Conservation (phyloP, 2,329 filamentous ascomycete species). For the Fusarium multiceps region DNA sequence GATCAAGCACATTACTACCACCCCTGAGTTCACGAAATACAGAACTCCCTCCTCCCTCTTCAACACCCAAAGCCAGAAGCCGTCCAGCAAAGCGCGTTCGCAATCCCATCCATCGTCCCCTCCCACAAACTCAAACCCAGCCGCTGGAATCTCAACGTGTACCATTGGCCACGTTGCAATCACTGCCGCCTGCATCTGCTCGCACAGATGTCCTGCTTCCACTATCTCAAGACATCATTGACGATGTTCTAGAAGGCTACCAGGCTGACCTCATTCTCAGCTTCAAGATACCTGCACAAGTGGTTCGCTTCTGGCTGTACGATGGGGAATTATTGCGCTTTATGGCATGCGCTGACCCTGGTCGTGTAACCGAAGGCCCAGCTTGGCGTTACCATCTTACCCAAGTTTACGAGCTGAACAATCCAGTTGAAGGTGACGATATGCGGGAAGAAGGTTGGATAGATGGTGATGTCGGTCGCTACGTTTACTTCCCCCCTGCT, state of each 20-base stretch:
- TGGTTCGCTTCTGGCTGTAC: slow-evolving; percentile 73
- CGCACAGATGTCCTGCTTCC: slow-evolving; percentile 67
- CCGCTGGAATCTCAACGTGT: slow-evolving; percentile 61
- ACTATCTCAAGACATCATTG: slow-evolving; percentile 59
- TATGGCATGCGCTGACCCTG: slow-evolving; percentile 65
- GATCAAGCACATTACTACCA: slow-evolving; percentile 19
- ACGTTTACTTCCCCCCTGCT: slow-evolving; percentile 66
- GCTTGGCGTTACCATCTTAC: slow-evolving; percentile 46
- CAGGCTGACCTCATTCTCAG: slow-evolving; percentile 67
- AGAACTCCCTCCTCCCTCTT: slow-evolving; percentile 27
- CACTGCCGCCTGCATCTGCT: slow-evolving; percentile 60
- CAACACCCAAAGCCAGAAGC: slow-evolving; percentile 23
- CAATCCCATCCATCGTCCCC: slow-evolving; percentile 45
- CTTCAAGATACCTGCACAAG: slow-evolving; percentile 65
- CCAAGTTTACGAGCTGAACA: slow-evolving; percentile 71
- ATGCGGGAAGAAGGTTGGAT: slow-evolving; percentile 68
- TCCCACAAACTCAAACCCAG: slow-evolving; percentile 46
- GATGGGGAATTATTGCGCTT: slow-evolving; percentile 65
- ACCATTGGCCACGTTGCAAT: slow-evolving; percentile 59
- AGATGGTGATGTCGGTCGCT: slow-evolving; percentile 61
- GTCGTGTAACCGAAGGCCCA: slow-evolving; percentile 47
- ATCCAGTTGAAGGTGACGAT: slow-evolving; percentile 63
- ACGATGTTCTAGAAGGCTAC: slow-evolving; percentile 60
- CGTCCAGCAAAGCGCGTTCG: slow-evolving; percentile 39
- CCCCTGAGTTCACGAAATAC: slow-evolving; percentile 33